Base-by-base conservation (phyloP, 2,329 filamentous ascomycete species). In the Alternaria sp. region DNA sequence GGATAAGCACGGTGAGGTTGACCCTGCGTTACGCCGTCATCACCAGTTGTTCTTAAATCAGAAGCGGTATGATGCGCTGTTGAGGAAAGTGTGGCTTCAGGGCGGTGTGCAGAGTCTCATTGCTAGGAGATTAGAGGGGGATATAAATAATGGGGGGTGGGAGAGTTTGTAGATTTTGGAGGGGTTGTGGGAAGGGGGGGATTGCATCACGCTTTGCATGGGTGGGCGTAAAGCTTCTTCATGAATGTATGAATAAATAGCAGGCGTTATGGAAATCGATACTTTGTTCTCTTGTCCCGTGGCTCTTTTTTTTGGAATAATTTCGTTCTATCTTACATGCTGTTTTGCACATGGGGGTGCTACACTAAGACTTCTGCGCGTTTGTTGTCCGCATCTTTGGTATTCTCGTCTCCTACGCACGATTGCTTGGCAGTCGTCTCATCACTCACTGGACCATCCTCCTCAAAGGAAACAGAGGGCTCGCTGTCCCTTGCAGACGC, bases 71-170 rank as follows among this genome's bases (percentile, higher is more conserved):
- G 95, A 99, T 78, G 88, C 89, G 34, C 84, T 97, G 77, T 84
- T 97, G 56, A 85, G 95, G 50, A 91, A 89, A 67, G 88, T 93
- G 41, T 97, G 96, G 89, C 82, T 98, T 59, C 86, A 88, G 49
- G 93, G 97, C 70, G 89, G 90, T 4, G 87, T 99, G 28, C 93
- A 93, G 34, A 96, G 91, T 66, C 88, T 92, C 45, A 97, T 99
- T 74, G 91, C 90, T 65, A 85, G 95, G 66, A 94, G 92, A 78
- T 79, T 99, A 66, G 95, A 99, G 81, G 90, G 92, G 13, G 95
- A 99, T 77, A 92, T 97, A 42, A 99, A 99, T 74, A 97, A 92
- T 70, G 95, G 95, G 0, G 95, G 95, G 0, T 99, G 95, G 95
- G 95, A 99, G 81, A 97, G 81, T 33, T 67, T 84, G 64, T 84